Evolutionary conservation across 2,329 filamentous ascomycete species (phyloP).

Genomic region (Cladosporium sp.): DNA sequence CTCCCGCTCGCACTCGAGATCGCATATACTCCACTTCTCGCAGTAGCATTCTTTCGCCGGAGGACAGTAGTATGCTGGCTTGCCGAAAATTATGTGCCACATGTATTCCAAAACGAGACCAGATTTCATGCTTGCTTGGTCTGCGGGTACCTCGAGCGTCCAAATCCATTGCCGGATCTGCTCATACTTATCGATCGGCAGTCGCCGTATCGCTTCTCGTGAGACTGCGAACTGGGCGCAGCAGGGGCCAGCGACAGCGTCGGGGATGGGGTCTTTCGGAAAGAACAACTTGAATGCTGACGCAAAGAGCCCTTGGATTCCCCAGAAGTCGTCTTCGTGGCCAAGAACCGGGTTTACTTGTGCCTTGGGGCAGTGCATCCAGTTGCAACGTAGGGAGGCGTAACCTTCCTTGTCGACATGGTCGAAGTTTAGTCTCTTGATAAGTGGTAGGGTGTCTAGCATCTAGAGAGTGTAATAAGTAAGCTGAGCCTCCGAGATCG

Average conservation of each 20-base stretch:
- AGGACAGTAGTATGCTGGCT: constrained; percentile 35
- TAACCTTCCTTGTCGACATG: constrained; percentile 32
- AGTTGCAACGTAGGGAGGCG: constrained; percentile 34
- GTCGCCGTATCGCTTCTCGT: background rate
- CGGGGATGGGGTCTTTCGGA: background rate
- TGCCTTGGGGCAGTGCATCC: background rate
- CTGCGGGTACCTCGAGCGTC: background rate
- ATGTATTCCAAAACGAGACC: constrained; percentile 60
- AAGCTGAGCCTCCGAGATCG: background rate
- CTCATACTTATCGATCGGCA: background rate
- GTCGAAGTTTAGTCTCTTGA: constrained; percentile 31
- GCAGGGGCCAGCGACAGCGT: background rate
- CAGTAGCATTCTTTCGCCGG: constrained; percentile 32
- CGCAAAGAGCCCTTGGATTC: background rate
- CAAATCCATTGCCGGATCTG: background rate
- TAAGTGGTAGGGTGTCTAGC: constrained; percentile 28
- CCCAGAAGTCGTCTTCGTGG: background rate
- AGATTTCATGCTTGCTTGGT: constrained; percentile 25
- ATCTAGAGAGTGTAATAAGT: background rate
- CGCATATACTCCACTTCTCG: constrained; percentile 22
- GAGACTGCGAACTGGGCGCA: background rate
- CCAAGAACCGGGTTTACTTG: background rate
- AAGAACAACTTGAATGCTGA: background rate
- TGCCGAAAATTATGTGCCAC: constrained; percentile 57
- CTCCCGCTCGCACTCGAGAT: constrained; percentile 16